Evolutionary conservation across 2,329 filamentous ascomycete species (phyloP), one percentile per base, ranked within the genome.

Genomic region (Cercospora citrullina): DNA sequence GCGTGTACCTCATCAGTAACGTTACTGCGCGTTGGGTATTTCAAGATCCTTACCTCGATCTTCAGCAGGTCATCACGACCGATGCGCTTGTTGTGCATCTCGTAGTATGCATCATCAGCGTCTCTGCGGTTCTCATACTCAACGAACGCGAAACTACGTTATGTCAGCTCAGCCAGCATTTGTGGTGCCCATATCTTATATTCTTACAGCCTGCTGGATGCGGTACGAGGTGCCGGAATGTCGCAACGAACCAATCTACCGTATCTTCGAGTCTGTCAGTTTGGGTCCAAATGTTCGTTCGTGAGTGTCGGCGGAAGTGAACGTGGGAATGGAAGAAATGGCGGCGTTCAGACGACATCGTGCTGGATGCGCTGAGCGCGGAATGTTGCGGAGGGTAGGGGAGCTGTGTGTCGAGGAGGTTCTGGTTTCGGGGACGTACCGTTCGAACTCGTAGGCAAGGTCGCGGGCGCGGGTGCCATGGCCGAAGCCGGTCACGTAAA

Each of bases 401-500:
- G 21, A 45, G 10, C 30, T 51, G n/a, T 28, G 57, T 8, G 16
- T 31, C 14, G 21, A 53, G 39, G 39, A 39, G 55, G 60, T 53
- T 61, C 42, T 53, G 26, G 31, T 58, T 36, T 62, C 53, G 67
- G 57, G 86, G 87, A 96, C 94, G 89, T 97, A 97, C 93, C 94
- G 93, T 94, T 98, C 94, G 91, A 98, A 98, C 87, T 98, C 94
- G 91, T 96, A 97, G 86, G 94, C 93, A 82, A 98, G 92, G 87
- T 99, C 94, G 89, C 95, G 93, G 82, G 95, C 93, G 86, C 95
- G 93, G 82, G 94, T 97, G 82, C 94, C 93, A 84, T 97, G 93
- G 88, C 94, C 96, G 84, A 99, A 99, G 87, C 95, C 95, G 79
- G 94, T 97, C 83, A 98, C 94, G 86, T 98, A 98, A 76, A 98